These are phyloP conservation scores for Microbotryum violaceum DNA, from an alignment of 1,284 basidiomycete genomes.

Conservation along the genomic window DNA sequence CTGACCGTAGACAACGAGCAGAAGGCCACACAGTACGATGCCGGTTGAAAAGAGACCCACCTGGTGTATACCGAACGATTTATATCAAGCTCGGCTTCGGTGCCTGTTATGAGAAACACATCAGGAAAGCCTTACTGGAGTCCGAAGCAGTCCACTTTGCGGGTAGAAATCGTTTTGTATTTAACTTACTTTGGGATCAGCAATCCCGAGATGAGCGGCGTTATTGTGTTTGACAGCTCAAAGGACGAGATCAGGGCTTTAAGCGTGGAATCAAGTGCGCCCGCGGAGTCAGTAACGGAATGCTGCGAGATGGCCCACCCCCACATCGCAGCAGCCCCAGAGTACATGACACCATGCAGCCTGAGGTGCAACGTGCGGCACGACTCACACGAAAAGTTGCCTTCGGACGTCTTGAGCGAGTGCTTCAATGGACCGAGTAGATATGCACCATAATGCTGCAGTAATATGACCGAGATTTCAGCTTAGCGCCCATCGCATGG, in stretches of 20 bases:
- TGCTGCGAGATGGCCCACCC: too few species aligned
- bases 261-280: neutral
- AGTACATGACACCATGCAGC: too few species aligned
- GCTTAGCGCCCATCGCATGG: too few species aligned
- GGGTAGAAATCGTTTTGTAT: too few species aligned
- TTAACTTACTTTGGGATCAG: conserved; percentile 10
- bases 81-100: too few species aligned
- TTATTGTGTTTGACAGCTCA: conserved; percentile 24
- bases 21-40: conserved; percentile 13
- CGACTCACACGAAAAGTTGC: conserved; percentile 11
- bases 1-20: conserved; percentile 11
- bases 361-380: neutral
- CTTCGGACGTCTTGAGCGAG: conserved; percentile 11
- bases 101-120: too few species aligned
- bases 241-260: conserved; percentile 16
- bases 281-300: neutral
- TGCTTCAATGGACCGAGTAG: conserved; percentile 23
- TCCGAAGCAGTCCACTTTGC: too few species aligned
- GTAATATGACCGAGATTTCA: too few species aligned
- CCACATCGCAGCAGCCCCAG: too few species aligned
- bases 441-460: conserved; percentile 15
- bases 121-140: too few species aligned
- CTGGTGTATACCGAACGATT: neutral
- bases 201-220: conserved; percentile 16
- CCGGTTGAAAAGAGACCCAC: conserved; percentile 19